Conservation (phyloP, 352 stramenopile species). For the Phytophthora citrophthora region DNA sequence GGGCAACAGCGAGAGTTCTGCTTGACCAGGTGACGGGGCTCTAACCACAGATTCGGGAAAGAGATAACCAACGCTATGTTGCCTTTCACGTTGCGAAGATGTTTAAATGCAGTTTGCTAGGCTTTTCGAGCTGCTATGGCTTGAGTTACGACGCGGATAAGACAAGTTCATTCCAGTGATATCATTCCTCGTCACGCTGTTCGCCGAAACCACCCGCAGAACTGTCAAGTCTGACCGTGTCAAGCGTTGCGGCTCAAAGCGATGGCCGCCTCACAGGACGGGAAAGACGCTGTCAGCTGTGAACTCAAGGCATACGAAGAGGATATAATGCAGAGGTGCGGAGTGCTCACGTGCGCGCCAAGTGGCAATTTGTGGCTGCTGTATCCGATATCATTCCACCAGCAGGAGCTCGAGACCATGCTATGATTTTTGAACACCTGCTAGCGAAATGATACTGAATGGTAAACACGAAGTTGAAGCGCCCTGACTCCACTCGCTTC, state of each 20-base stretch:
- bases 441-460: constrained; percentile 5
- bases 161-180: constrained; percentile 12
- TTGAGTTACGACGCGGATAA: constrained; percentile 14
- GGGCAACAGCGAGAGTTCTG: constrained; percentile 15
- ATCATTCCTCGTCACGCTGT: constrained; percentile 9
- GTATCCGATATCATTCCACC: not conserved
- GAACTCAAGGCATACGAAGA: constrained; percentile 7
- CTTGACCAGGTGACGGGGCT: constrained; percentile 20
- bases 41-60: constrained; percentile 3
- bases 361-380: constrained; percentile 22
- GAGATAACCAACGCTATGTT: constrained; percentile 4
- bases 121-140: not conserved
- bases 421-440: constrained; percentile 7
- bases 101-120: not conserved
- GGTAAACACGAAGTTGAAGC: constrained; percentile 19
- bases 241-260: constrained; percentile 12
- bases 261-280: constrained; percentile 12
- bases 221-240: constrained; percentile 4
- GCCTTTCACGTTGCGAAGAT: not conserved
- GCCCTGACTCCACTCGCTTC: not conserved
- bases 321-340: constrained; percentile 12
- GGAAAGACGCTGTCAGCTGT: constrained; percentile 19
- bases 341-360: constrained; percentile 23
- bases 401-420: not conserved
- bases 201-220: constrained; percentile 15